phyloP scores from a whole-genome alignment of 1,139 yeast genomes.

The Candida sanyaensis region DNA sequence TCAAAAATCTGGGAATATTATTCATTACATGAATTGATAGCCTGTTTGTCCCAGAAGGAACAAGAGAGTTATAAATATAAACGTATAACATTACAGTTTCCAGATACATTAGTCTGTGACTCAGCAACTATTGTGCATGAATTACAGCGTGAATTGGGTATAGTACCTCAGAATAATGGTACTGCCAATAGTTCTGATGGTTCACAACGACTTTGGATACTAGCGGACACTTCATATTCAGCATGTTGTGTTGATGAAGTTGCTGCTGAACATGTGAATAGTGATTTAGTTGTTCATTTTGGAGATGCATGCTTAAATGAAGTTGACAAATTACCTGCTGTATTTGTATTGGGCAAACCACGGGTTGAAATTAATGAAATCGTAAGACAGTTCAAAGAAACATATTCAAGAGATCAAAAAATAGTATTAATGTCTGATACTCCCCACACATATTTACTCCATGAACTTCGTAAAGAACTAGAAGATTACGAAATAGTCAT shows the following conservation, averaged over 20 bases:
- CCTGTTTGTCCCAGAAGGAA: conserved; percentile 28
- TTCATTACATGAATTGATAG: conserved; percentile 46
- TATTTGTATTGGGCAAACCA: conserved; percentile 77
- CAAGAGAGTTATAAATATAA: conserved; percentile 29
- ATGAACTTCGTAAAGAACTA: conserved; percentile 33
- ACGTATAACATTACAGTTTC: conserved; percentile 83
- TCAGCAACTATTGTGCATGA: conserved; percentile 67
- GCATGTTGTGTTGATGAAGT: conserved; percentile 97
- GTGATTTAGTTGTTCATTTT: conserved; percentile 86
- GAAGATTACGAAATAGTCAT: conserved; percentile 47
- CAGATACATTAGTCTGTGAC: conserved; percentile 77
- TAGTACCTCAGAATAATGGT: not conserved
- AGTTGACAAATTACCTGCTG: conserved; percentile 68
- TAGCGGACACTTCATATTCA: conserved; percentile 95
- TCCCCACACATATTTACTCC: conserved; percentile 50
- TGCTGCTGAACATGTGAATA: conserved; percentile 89
- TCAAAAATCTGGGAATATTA: conserved; percentile 49
- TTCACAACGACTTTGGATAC: conserved; percentile 56
- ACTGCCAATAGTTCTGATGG: not conserved
- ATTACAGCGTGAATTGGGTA: conserved; percentile 30
- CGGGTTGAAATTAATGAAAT: conserved; percentile 38
- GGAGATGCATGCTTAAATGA: conserved; percentile 94
- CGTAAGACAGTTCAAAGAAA: conserved; percentile 34
- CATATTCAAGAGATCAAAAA: conserved; percentile 34
- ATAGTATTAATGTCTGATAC: conserved; percentile 71